Base-by-base conservation (phyloP, 129 eudicot genomes). In the Artemisia argyi region DNA sequence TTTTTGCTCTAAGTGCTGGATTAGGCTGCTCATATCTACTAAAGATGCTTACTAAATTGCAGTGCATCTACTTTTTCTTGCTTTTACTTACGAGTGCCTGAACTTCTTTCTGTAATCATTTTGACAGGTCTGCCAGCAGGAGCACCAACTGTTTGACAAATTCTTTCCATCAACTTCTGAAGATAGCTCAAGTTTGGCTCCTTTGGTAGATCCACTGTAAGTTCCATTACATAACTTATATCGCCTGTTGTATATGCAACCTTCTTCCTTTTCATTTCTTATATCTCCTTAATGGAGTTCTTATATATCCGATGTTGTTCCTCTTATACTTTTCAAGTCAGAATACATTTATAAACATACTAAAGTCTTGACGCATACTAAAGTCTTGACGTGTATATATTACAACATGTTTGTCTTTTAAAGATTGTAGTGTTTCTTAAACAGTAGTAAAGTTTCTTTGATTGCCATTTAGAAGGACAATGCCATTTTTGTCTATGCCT, bases 131-230 rank as follows among this genome's bases (percentile, higher is more conserved):
- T 90, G 92, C 82, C 97, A 87, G 81, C 96, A 90, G 46, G 99
- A 94, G 84, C 96, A 90, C 79, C 99, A 94, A 66, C 89, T 94
- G 44, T 94, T 94, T 81, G 86, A 87, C 82, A 92, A 94, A 79
- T 94, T 94, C 72, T 94, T 94, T 71, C 99, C 99, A 32, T 83
- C 93, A 57, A 90, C 97, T 65, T 90, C 97, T 8, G 96, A 94
- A 72, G 99, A 94, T 79, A 84, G 90, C 75, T 78, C 96, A 49
- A 90, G 97, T 81, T 76, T 94, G 85, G 93, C 96, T 86, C 97
- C 97, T 71, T 74, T 94, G 49, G 79, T 86, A 67, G 99, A 94
- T 88, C 97, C 97, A 14, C 53, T 94, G 99, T 94, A 68, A 90
- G 97, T 80, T 73, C 26, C 60, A 47, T 73, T 66, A 22, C 22